These are phyloP conservation scores for Calonectria pauciramosa DNA, from an alignment of 2,329 filamentous ascomycete species.

Conservation along the genomic window DNA sequence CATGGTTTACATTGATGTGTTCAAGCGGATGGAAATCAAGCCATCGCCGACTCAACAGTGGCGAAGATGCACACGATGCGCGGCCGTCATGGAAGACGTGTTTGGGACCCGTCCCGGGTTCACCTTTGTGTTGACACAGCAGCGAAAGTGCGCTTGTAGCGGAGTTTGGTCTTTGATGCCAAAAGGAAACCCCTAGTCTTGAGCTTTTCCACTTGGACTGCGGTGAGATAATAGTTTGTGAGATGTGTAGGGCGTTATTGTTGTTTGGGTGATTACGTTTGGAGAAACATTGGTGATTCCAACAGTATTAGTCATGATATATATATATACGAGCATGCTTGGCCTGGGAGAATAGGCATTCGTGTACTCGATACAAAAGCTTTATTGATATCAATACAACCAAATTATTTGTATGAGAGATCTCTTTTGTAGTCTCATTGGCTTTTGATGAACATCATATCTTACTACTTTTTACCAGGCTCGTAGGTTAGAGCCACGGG, in stretches of 20 bases:
- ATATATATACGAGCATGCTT: not conserved
- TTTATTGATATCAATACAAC: not conserved
- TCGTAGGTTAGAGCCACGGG: too few species aligned
- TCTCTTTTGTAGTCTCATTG: too few species aligned
- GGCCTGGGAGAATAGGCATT: not conserved
- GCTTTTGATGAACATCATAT: too few species aligned
- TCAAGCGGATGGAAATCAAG: constrained; percentile 69
- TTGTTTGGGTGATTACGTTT: not conserved
- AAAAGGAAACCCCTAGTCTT: constrained; percentile 44
- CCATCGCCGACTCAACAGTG: constrained; percentile 46
- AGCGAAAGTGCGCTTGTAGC: constrained; percentile 68
- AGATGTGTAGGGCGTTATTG: constrained; percentile 11
- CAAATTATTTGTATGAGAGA: not conserved
- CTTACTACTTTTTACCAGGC: not conserved
- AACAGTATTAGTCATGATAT: not conserved
- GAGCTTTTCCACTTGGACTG: constrained; percentile 9
- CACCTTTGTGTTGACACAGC: constrained; percentile 67
- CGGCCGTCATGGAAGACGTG: constrained; percentile 75
- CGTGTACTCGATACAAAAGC: not conserved
- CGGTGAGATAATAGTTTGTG: not conserved
- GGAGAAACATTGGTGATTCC: not conserved
- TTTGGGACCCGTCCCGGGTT: constrained; percentile 62
- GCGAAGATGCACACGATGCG: constrained; percentile 67
- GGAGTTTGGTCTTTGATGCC: constrained; percentile 65
- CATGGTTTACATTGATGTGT: constrained; percentile 64